These are phyloP conservation scores for Zea luxurians DNA, from an alignment of 176 grass and related monocot species.

Conservation along the genomic window DNA sequence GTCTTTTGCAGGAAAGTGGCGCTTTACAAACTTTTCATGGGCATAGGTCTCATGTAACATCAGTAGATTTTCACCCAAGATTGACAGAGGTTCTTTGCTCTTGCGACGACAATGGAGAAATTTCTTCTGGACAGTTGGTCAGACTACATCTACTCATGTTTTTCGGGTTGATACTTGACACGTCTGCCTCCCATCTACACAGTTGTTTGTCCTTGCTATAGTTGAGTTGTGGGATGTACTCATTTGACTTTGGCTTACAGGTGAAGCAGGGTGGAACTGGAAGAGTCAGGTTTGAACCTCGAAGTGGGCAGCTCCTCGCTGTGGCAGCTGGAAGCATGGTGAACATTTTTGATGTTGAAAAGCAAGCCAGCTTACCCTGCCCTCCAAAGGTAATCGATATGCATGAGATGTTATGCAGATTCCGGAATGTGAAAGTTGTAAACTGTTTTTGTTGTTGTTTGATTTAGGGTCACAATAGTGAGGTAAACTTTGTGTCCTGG, in stretches of 20 bases:
- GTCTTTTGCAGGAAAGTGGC: constrained; percentile 44
- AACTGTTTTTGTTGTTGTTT: constrained; percentile 10
- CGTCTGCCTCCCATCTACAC: not conserved
- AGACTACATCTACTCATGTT: constrained; percentile 35
- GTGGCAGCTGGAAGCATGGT: constrained; percentile 68
- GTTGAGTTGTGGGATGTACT: constrained; percentile 20
- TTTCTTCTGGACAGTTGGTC: constrained; percentile 68
- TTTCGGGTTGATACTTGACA: constrained; percentile 51
- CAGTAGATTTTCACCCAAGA: constrained; percentile 78
- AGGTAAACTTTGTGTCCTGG: constrained; percentile 80
- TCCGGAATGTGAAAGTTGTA: not conserved
- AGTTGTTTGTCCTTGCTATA: not conserved
- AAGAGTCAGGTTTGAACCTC: constrained; percentile 86
- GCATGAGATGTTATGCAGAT: constrained; percentile 7
- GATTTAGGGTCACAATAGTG: constrained; percentile 63
- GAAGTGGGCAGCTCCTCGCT: constrained; percentile 71
- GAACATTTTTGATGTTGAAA: constrained; percentile 82
- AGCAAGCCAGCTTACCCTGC: constrained; percentile 44
- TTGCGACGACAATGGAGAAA: constrained; percentile 67
- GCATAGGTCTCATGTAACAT: constrained; percentile 67
- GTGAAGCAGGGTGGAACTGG: constrained; percentile 64
- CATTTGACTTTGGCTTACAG: constrained; percentile 29
- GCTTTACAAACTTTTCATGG: constrained; percentile 56
- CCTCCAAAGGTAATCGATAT: constrained; percentile 56
- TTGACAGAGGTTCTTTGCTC: constrained; percentile 58